Conservation (phyloP, 2,329 filamentous ascomycete genomes). For the Cryphonectria radicalis region DNA sequence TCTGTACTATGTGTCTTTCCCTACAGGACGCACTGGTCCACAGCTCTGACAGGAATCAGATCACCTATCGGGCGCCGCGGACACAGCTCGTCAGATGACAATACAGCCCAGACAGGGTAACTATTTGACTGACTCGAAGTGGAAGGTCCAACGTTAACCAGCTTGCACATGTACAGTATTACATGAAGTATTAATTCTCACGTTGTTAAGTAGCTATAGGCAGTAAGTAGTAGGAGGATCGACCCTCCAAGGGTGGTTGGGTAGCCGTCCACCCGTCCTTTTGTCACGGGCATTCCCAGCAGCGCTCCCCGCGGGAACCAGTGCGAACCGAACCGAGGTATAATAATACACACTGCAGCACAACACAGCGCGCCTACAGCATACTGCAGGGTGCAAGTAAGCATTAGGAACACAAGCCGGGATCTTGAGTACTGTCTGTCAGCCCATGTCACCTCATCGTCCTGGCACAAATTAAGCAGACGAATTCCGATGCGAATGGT, state of each 20-base stretch:
- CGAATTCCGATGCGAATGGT: background rate
- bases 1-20: too few relatives aligned
- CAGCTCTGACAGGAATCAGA: background rate
- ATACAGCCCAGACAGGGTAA: background rate
- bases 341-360: background rate
- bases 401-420: background rate
- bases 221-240: background rate
- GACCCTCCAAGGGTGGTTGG: background rate
- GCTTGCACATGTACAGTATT: background rate
- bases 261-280: background rate
- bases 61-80: conserved; percentile 9
- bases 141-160: background rate
- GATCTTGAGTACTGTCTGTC: background rate
- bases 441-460: conserved; percentile 5
- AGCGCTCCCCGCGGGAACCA: conserved; percentile 1
- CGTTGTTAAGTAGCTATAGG: background rate
- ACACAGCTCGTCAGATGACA: conserved; percentile 1
- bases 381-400: background rate
- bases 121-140: background rate
- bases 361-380: background rate
- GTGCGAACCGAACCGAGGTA: conserved; percentile 6
- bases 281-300: background rate
- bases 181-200: background rate
- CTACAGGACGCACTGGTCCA: background rate
- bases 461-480: background rate